Evolutionary conservation across 306 rosid species (phyloP), one percentile per base, ranked within the genome.

Genomic region (Hippophae tibetana): DNA sequence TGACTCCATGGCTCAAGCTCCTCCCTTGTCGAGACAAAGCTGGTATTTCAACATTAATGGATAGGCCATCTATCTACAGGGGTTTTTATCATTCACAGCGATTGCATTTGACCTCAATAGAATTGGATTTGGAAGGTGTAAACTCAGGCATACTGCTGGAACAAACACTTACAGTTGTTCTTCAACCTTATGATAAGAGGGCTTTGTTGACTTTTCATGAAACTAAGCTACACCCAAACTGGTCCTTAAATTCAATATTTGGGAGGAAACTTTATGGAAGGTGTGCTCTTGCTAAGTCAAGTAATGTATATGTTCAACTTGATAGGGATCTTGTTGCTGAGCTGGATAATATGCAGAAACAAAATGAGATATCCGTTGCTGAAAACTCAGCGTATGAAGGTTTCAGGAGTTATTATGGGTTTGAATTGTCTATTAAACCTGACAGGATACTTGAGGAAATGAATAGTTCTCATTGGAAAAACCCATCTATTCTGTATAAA

Each of bases 11-110:
- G 99, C 76, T 92, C 69, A 88, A 92, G 79, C 93, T 92, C 62
- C 95, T 92, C 44, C 95, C 99, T 56, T 92, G 96, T 79, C 84
- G 95, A 44, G 99, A 88, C 64, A 92, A 85, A 80, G 85, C 93
- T 58, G 96, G 98, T 63, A 64, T 88, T 67, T 82, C 99, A 52
- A 61, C 76, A 60, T 83, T 88, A 69, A 72, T 88, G 96, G 90
- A 92, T 71, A 79, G 99, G 62, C 95, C 94, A 10, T 92, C 99
- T 58, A 86, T 92, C 66, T 88, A 85, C 72, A 78, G 76, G 75
- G 90, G 99, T 72, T 92, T 81, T 75, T 92, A 92, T 77, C 99
- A 88, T 72, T 92, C 99, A 51, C 95, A 88, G 73, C 76, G 80
- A 23, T 80, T 92, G 81, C 84, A 11, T 59, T 77, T 88, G 76